Evolutionary conservation across 257 asterid genomes (phyloP), one percentile per base, ranked within the genome.

Genomic region (Solanum chmielewskii): DNA sequence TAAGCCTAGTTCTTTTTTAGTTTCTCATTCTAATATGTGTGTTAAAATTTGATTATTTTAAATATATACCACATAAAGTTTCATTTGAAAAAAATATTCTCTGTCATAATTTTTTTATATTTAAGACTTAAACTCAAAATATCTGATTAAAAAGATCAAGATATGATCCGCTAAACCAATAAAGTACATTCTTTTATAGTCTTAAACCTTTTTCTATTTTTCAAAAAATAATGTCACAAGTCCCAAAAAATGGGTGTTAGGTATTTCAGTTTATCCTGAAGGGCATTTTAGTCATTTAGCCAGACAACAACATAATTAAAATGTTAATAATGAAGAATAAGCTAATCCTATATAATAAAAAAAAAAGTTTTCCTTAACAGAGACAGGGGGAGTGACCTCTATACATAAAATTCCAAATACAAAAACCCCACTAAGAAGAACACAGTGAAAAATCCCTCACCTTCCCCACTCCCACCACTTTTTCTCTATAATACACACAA

Each of bases 341-440:
- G 89, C 85, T 47, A 47, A 47, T 83, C 85, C 45, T 71, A 42
- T 84, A 42, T 33, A 33, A 3, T 3, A 3, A 7, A 52, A 18
- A 29, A 85, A 29, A 68, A 21, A 21, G 69, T 87, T 88, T 82
- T 74, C 92, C 90, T 89, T 83, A 87, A 93, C 91, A 87, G 91
- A 91, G 92, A 91, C 89, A 89, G 27, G 25, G 90, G 90, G 84
- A 90, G 89, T 91, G 90, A 89, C 87, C 86, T 31, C 39, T 76
- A 62, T 81, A 89, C 85, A 91, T 88, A 37, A 88, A 88, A 70
- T 86, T 47, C 66, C 80, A 75, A 88, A 83, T 10, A 25, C 56
- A 33, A 56, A 42, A 74, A 49, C 83, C 49, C 86, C 35, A 64
- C 23, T 39, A 37, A 45, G 41, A 60, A 14, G 75, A 42, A 15